Percentiles rank a stretch among this genome's conserved stretches.
Conservation (phyloP, 306 rosid genomes). For the Hippophae gyantsensis region DNA sequence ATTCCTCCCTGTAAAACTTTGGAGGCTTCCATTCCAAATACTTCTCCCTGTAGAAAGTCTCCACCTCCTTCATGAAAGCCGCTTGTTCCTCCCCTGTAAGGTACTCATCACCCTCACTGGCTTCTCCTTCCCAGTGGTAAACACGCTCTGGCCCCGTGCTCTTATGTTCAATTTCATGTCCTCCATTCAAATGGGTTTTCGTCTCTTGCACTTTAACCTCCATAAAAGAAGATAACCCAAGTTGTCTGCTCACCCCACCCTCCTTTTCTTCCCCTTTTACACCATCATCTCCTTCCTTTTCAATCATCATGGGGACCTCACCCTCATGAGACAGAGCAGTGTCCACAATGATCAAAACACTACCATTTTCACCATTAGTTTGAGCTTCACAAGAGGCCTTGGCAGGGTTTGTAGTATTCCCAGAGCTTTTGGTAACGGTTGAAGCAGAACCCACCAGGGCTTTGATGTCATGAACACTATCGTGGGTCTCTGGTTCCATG, state of each 20-base stretch:
- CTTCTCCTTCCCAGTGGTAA: conserved; percentile 2
- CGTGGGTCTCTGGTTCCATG: conserved; percentile 10
- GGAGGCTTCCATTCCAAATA: conserved; percentile 72
- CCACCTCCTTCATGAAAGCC: conserved; percentile 63
- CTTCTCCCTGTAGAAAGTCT: conserved; percentile 51
- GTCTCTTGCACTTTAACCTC: conserved; percentile 6
- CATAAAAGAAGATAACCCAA: conserved; percentile 8
- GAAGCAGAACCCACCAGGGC: conserved; percentile 6
- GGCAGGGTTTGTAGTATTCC: not conserved
- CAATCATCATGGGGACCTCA: conserved; percentile 7
- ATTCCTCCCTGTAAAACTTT: conserved; percentile 64
- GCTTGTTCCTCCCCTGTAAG: conserved; percentile 61
- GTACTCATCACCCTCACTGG: conserved; percentile 50
- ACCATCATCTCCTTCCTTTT: conserved; percentile 3
- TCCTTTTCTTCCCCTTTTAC: conserved; percentile 7
- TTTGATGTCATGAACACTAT: not conserved
- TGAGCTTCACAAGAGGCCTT: not conserved
- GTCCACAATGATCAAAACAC: not conserved
- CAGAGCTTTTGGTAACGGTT: not conserved
- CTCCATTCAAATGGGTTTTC: conserved; percentile 18
- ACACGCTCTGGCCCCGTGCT: not conserved
- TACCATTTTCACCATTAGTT: not conserved
- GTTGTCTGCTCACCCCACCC: conserved; percentile 13
- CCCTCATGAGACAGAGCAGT: conserved; percentile 1
- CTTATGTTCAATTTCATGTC: conserved; percentile 11